A percentile compares a stretch with the other conserved stretches of the same genome.
These are phyloP conservation scores for Neltuma alba DNA, from an alignment of 306 rosid genomes.

Conservation along the genomic window DNA sequence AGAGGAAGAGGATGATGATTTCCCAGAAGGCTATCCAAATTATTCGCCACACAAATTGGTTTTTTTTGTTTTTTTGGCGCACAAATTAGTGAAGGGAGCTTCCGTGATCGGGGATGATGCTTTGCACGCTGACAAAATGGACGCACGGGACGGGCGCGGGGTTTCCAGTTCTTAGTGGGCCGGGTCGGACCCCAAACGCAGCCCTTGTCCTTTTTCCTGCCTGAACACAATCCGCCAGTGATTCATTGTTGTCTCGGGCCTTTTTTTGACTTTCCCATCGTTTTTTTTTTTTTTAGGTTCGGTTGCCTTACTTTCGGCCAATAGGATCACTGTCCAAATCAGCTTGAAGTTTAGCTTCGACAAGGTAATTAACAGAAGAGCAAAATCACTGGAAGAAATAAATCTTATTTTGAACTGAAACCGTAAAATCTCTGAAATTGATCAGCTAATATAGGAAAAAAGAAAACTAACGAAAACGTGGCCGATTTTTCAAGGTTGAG, in stretches of 20 bases:
- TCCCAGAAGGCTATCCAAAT: slow-evolving; percentile 41
- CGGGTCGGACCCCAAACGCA: neutral
- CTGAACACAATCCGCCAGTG: no score
- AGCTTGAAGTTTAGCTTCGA: neutral
- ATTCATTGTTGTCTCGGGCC: no score
- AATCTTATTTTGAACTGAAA: neutral
- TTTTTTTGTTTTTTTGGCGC: no score
- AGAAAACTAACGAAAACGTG: neutral
- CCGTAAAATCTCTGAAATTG: neutral
- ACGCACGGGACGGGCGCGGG: neutral
- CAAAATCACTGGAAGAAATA: neutral
- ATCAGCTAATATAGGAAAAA: neutral
- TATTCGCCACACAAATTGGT: slow-evolving; percentile 72
- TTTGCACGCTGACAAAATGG: slow-evolving; percentile 2
- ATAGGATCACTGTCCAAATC: no score
- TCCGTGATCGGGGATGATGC: neutral
- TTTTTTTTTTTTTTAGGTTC: no score
- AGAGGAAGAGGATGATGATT: slow-evolving; percentile 29
- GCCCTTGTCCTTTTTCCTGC: neutral
- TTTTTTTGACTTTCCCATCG: no score
- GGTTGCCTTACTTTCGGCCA: no score
- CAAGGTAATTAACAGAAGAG: neutral
- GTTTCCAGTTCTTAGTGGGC: neutral
- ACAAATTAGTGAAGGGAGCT: slow-evolving; percentile 19
- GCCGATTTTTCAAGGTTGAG: neutral